phyloP scores from a whole-genome alignment of 169 alveolate species.

The Plasmodium falciparum region DNA sequence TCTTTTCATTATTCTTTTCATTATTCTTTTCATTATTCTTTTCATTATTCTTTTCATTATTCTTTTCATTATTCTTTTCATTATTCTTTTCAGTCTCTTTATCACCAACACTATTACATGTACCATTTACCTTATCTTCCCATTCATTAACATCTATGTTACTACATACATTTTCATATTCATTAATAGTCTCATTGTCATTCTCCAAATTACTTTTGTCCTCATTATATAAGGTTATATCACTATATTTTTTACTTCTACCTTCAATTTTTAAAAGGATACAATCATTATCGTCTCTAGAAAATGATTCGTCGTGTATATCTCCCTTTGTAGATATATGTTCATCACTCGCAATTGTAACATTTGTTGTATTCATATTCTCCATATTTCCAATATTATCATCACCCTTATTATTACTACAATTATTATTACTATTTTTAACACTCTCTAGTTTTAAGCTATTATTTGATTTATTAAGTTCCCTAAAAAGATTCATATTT shows the following conservation, averaged over 20 bases:
- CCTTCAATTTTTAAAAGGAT: too few species aligned
- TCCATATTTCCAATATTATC: too few species aligned
- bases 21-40: neutral
- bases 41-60: neutral
- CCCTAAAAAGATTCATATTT: conserved; percentile 22
- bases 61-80: neutral
- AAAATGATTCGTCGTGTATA: neutral
- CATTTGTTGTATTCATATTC: neutral
- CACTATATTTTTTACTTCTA: neutral
- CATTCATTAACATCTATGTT: too few species aligned
- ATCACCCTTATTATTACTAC: neutral
- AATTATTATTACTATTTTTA: neutral
- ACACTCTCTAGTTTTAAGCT: neutral
- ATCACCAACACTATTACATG: neutral
- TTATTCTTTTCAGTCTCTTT: neutral
- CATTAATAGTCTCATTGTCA: neutral
- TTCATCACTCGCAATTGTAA: neutral
- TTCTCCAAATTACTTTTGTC: neutral
- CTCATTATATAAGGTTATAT: neutral
- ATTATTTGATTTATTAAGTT: conserved; percentile 9
- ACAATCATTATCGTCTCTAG: neutral
- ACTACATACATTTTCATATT: too few species aligned
- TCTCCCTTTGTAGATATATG: conserved; percentile 5
- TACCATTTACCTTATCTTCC: neutral
- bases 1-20: neutral